Percentiles rank a stretch among this genome's conserved stretches.
These are phyloP conservation scores for Diaporthe citriasiana DNA, from an alignment of 2,329 filamentous ascomycete species.

Conservation along the genomic window DNA sequence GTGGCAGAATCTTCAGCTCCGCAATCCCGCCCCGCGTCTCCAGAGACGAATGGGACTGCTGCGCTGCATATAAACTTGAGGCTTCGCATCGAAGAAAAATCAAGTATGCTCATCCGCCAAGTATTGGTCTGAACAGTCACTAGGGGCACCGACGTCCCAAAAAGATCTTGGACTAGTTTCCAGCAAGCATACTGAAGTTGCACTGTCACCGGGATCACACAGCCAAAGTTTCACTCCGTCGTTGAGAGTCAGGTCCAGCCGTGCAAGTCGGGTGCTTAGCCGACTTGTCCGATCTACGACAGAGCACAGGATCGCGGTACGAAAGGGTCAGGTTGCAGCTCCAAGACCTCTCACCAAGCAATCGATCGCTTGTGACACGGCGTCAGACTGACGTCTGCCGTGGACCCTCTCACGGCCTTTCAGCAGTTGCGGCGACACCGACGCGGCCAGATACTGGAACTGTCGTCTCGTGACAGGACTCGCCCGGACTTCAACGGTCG, in stretches of 20 bases:
- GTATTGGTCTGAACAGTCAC: not conserved
- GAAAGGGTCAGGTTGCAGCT: conserved; percentile 15
- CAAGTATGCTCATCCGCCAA: not conserved
- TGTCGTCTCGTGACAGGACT: conserved; percentile 35
- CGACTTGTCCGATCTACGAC: conserved; percentile 35
- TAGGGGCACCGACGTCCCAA: not conserved
- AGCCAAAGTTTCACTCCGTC: conserved; percentile 26
- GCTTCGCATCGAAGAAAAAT: not conserved
- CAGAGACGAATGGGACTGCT: conserved; percentile 7
- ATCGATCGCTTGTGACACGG: conserved; percentile 40
- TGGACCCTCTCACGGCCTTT: conserved; percentile 39
- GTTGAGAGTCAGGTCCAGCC: conserved; percentile 14
- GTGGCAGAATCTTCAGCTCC: conserved; percentile 30
- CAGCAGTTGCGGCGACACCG: conserved; percentile 20
- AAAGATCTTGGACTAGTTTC: conserved; percentile 1
- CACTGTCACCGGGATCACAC: conserved; percentile 29
- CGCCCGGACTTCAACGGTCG: conserved; percentile 10
- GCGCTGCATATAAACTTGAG: conserved; percentile 22
- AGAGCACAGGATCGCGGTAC: conserved; percentile 26
- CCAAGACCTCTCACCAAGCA: conserved; percentile 28
- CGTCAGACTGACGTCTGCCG: conserved; percentile 42
- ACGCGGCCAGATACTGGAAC: conserved; percentile 33
- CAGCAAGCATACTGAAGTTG: conserved; percentile 18
- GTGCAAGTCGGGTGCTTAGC: conserved; percentile 34
- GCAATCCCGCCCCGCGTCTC: conserved; percentile 29